Conservation (phyloP, 495 filamentous ascomycete species). For the Penicillium malachiteum region DNA sequence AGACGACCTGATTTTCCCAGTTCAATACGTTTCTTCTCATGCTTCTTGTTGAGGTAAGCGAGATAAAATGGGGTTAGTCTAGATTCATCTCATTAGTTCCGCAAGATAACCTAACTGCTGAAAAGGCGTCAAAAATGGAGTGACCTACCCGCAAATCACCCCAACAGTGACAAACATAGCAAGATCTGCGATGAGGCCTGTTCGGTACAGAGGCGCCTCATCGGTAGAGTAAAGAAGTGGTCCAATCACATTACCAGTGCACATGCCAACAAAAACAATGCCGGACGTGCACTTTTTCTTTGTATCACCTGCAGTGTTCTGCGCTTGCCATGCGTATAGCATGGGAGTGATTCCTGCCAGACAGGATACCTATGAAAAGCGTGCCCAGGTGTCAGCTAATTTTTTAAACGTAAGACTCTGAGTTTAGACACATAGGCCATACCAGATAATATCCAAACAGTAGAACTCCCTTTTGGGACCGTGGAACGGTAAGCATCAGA, state of each 20-base stretch:
- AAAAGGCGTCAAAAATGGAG: background rate
- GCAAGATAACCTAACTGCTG: too few relatives aligned
- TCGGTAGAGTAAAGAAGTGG: conserved; percentile 25
- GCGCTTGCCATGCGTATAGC: conserved; percentile 29
- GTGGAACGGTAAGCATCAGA: conserved; percentile 22
- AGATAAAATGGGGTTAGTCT: conserved; percentile 40
- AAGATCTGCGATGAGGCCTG: conserved; percentile 27
- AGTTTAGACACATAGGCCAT: background rate
- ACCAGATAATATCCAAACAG: conserved; percentile 30
- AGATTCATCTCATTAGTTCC: background rate
- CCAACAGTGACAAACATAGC: conserved; percentile 24
- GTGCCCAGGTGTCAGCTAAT: too few relatives aligned
- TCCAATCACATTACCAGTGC: conserved; percentile 25
- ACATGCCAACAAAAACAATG: conserved; percentile 24
- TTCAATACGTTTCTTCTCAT: conserved; percentile 41
- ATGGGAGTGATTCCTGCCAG: conserved; percentile 27
- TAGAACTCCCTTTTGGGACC: conserved; percentile 23
- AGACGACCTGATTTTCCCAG: conserved; percentile 24
- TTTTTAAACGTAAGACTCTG: too few relatives aligned
- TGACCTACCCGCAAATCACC: conserved; percentile 19
- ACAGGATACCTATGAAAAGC: conserved; percentile 25
- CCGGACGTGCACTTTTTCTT: conserved; percentile 27
- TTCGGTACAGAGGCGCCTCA: conserved; percentile 24
- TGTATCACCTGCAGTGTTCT: conserved; percentile 33
- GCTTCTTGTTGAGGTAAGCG: conserved; percentile 45